A percentile compares a stretch with the other conserved stretches of the same genome.
These are phyloP conservation scores for Blastomyces gilchristii DNA, from an alignment of 2,329 filamentous ascomycete species.

Conservation along the genomic window DNA sequence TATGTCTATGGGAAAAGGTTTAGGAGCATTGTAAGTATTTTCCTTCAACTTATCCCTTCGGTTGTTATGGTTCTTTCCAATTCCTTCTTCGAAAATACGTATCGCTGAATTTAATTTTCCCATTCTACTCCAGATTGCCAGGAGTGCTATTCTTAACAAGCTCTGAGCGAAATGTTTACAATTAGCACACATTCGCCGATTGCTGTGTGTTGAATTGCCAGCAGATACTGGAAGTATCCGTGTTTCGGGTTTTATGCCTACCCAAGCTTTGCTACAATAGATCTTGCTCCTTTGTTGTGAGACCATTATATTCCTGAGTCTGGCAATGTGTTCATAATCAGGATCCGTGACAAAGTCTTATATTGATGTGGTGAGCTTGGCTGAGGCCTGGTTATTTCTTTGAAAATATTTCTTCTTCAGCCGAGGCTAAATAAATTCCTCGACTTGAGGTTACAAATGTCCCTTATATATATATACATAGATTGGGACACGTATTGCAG, in stretches of 20 bases:
- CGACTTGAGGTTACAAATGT: too few relatives aligned
- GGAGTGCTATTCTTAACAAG: slow-evolving; percentile 2
- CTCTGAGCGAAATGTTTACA: neutral
- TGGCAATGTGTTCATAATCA: neutral
- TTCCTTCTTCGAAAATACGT: neutral
- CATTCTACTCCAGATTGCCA: neutral
- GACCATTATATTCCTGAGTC: neutral
- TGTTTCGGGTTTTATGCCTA: neutral
- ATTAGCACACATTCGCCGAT: neutral
- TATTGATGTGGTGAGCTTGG: too few relatives aligned
- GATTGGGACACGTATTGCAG: neutral
- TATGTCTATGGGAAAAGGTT: slow-evolving; percentile 26
- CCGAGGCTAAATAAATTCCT: too few relatives aligned
- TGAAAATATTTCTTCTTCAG: too few relatives aligned
- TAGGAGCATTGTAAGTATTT: slow-evolving; percentile 21
- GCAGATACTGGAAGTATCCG: neutral
- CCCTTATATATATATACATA: neutral
- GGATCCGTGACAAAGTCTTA: neutral
- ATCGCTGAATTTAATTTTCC: neutral
- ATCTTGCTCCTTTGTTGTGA: neutral
- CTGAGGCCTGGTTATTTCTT: too few relatives aligned
- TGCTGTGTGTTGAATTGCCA: neutral
- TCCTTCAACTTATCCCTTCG: neutral
- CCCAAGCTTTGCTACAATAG: neutral
- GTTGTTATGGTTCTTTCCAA: neutral